phyloP scores from a whole-genome alignment of 169 alveolate genomes.

The Eimeria sp. region DNA sequence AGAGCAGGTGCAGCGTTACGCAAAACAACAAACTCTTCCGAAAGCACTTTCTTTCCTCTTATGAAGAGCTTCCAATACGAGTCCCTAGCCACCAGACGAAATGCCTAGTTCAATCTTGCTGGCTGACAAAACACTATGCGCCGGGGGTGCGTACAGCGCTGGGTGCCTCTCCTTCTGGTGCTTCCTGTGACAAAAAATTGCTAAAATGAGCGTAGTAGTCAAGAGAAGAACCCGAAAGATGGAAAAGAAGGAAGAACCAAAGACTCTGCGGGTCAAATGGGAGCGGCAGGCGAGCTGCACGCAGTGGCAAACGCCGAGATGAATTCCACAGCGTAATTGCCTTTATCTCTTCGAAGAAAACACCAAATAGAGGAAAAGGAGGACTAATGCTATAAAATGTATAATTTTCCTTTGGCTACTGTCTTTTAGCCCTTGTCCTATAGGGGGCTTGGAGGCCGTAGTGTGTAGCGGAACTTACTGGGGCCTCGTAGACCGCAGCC shows the following conservation, averaged over 20 bases:
- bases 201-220: background rate
- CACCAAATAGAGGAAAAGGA: background rate
- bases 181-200: background rate
- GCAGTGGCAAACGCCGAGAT: background rate
- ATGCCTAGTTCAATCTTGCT: background rate
- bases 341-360: background rate
- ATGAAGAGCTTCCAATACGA: background rate
- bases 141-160: background rate
- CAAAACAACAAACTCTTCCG: background rate
- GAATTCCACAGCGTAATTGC: background rate
- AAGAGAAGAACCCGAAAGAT: background rate
- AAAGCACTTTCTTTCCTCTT: background rate
- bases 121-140: background rate
- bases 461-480: background rate
- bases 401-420: too few relatives aligned
- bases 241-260: background rate
- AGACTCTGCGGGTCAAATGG: background rate
- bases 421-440: background rate
- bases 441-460: constrained; percentile 18
- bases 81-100: background rate
- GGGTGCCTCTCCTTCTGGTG: constrained; percentile 6
- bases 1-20: background rate
- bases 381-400: background rate
- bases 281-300: constrained; percentile 19
- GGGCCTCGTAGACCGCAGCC: constrained; percentile 22